Evolutionary conservation across 352 stramenopile genomes (phyloP).

Genomic region (Pythium scleroteichum): DNA sequence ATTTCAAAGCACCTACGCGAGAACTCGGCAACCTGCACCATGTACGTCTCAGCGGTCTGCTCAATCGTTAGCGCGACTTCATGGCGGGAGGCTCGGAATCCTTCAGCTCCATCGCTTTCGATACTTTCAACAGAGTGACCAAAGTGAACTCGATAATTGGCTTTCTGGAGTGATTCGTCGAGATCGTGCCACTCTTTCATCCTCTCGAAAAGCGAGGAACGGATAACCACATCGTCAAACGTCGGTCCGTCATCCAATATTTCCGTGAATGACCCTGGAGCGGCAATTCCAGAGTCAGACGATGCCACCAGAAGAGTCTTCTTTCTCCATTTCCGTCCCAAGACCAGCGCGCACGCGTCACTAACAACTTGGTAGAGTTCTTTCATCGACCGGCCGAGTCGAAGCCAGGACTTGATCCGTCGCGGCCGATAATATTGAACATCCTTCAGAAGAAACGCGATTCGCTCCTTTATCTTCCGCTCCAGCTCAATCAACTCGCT

Average conservation of each 20-base stretch:
- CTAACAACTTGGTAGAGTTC: slow-evolving; percentile 66
- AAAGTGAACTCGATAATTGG: slow-evolving; percentile 17
- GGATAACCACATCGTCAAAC: slow-evolving; percentile 45
- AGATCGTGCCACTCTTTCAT: slow-evolving; percentile 57
- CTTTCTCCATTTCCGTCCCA: slow-evolving; percentile 41
- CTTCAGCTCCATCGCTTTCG: neutral
- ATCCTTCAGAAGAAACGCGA: slow-evolving; percentile 61
- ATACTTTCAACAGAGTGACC: neutral
- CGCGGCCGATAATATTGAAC: slow-evolving; percentile 60
- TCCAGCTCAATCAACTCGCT: slow-evolving; percentile 65
- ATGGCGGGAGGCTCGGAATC: no score
- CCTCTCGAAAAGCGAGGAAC: slow-evolving; percentile 49
- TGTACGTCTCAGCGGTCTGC: slow-evolving; percentile 44
- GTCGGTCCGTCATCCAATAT: slow-evolving; percentile 13
- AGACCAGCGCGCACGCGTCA: slow-evolving; percentile 54
- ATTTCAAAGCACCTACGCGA: slow-evolving; percentile 63
- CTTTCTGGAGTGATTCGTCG: slow-evolving; percentile 15
- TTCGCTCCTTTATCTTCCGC: slow-evolving; percentile 48
- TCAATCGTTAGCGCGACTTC: slow-evolving; percentile 39
- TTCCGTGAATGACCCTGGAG: no score
- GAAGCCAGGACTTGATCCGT: slow-evolving; percentile 66
- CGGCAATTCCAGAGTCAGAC: neutral
- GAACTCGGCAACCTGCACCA: slow-evolving; percentile 64
- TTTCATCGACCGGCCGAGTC: slow-evolving; percentile 66
- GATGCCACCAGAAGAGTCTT: neutral